Evolutionary conservation across 345 rosid species (phyloP).

Genomic region (Aegle marmelos): DNA sequence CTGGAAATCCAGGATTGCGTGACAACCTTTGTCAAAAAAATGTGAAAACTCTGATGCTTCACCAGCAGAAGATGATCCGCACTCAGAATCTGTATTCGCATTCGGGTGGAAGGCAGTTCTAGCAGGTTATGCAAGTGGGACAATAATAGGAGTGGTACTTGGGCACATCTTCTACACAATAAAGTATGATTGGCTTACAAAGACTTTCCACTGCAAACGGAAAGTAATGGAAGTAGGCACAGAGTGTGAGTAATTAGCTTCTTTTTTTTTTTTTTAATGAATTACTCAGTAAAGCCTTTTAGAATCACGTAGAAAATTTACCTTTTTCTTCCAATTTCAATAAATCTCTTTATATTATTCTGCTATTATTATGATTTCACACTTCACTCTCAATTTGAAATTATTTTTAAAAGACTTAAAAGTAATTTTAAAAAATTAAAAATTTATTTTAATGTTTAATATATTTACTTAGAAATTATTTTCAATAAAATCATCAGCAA

Average conservation of each 20-base stretch:
- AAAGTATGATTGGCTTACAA: constrained; percentile 1
- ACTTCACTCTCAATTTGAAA: not conserved
- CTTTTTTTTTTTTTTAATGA: not conserved
- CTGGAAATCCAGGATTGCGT: not conserved
- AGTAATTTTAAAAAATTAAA: no score
- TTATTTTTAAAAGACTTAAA: no score
- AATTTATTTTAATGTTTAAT: no score
- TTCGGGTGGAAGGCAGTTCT: not conserved
- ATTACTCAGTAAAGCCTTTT: not conserved
- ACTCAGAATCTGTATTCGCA: not conserved
- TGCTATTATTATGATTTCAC: not conserved
- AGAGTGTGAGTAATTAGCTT: not conserved
- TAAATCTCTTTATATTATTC: not conserved
- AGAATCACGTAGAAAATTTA: not conserved
- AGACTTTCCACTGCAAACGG: not conserved
- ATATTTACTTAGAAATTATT: no score
- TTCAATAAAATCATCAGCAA: no score
- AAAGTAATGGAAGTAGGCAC: no score
- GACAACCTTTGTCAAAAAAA: not conserved
- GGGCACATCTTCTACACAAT: not conserved
- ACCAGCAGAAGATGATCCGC: not conserved
- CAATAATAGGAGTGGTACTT: not conserved
- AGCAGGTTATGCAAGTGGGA: not conserved
- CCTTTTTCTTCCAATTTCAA: not conserved
- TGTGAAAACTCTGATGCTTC: not conserved